These are phyloP conservation scores for Vitis hybrid DNA, from an alignment of 177 flowering plant genomes.

Conservation along the genomic window DNA sequence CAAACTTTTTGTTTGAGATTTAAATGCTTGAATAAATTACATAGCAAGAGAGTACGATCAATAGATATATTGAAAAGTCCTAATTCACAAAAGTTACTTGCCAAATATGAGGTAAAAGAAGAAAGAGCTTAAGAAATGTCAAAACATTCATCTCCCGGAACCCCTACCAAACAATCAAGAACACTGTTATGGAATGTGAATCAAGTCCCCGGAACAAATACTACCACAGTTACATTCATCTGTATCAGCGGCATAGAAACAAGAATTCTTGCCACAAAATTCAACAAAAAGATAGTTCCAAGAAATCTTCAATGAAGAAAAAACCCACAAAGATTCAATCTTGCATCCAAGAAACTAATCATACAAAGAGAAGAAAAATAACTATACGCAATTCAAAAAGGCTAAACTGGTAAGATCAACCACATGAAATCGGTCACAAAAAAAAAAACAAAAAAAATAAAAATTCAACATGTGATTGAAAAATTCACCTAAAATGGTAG, in stretches of 20 bases:
- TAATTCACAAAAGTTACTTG: neutral
- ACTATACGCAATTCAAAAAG: neutral
- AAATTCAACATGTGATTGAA: neutral
- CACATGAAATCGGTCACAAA: neutral
- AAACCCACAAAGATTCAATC: neutral
- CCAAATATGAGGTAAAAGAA: constrained; percentile 2
- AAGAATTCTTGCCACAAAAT: neutral
- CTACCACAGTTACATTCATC: neutral
- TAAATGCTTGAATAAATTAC: neutral
- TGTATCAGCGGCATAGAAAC: neutral
- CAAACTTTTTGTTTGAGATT: neutral
- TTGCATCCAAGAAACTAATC: neutral
- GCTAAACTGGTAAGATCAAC: neutral
- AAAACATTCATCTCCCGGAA: neutral
- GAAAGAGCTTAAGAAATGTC: neutral
- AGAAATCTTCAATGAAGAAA: neutral
- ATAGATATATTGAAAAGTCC: no score
- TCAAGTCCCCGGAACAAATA: neutral
- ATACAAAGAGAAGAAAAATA: neutral
- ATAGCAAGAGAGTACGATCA: neutral
- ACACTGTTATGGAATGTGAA: neutral
- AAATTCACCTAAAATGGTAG: constrained; percentile 80
- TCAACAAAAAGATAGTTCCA: neutral
- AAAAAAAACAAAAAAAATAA: neutral
- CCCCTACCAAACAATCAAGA: neutral